Evolutionary conservation across 1,139 yeast species (phyloP), one percentile per base, ranked within the genome.

Genomic region (Yamadazyma diddensiae): DNA sequence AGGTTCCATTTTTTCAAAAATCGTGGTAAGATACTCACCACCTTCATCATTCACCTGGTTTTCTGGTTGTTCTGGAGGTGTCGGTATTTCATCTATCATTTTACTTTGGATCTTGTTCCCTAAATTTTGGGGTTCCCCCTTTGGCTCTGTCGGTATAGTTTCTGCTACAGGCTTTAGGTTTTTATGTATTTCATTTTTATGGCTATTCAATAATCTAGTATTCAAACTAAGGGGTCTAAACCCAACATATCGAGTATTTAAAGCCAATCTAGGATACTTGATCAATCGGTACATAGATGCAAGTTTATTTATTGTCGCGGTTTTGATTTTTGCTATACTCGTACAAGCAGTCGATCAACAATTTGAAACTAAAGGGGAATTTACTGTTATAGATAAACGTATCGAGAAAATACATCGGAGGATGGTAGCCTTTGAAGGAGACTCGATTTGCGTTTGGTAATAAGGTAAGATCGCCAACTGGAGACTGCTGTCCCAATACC

Each of bases 1-100:
- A 1, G 75, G 75, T 31, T 69, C 75, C 59, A 64, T 55, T 18
- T 62, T 54, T 21, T 61, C 73, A 38, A 69, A 69, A 6, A 59
- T 57, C 3, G 62, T 57, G 4, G 65, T 59, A 17, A 59, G 38
- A 31, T 52, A 57, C 46, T 10, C 22, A 9, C 38, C 41, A 13
- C 29, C 37, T 11, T 34, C 41, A 9, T 33, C 43, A 15, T 11
- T 12, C 12, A 5, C n/a, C 6, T 15, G 24, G 19, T 19, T 7
- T 20, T 31, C 38, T 15, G 35, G 13, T 20, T 29, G 28, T n/a
- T n/a, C n/a, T n/a, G n/a, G n/a, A 26, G 4, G 9, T 5, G 16
- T 26, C 28, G 33, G 33, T 18, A 30, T 20, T 25, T 15, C 27
- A 4, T 24, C 27, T 8, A 15, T 4, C 7, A 24, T 9, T 9